Evolutionary conservation across 2,329 filamentous ascomycete species (phyloP), one percentile per base, ranked within the genome.

Genomic region (Aschersonia sp.): DNA sequence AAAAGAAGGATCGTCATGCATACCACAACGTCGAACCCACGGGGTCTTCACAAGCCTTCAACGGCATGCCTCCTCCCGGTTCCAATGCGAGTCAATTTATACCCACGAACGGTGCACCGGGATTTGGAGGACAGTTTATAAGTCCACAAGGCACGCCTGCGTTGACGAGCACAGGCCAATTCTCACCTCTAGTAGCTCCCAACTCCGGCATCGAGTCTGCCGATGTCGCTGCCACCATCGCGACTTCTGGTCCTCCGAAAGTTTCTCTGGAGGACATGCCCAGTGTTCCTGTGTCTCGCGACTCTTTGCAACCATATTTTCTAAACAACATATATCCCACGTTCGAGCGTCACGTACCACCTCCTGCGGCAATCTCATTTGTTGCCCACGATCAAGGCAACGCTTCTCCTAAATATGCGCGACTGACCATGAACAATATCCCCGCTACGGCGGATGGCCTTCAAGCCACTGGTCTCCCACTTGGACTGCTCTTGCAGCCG

Each of bases 301-400:
- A 98, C 64, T 66, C 78, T 5, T 75, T 86, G 5, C 86, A 92
- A 54, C 82, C 84, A 54, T 84, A 89, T 68, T 98, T 91, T 62
- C 77, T 94, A 56, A 80, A 75, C 55, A 85, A 95, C 63, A 75
- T 94, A 46, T 97, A 96, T 63, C 89, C 91, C 20, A 98, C 92
- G 3, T 94, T 97, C 69, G 91, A 97, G 67, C 85, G 85, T 50
- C 89, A 95, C 61, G 74, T 95, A 2, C 89, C 92, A 9, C 92
- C 92, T 44, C 89, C 92, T 2, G 86, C 89, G 10, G 80, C 85
- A 4, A 77, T 92, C 29, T 89, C 92, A 2, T 97, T 92, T 59
- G 84, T 96, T 40, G 86, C 89, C n/a, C 86, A 82, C 58, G 92
- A 98, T 58, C 92, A 98, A 65, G 92, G 92, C 57, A 98, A 96